Conservation (phyloP, 352 stramenopile genomes). For the Thalassiosira livingstoniorum region DNA sequence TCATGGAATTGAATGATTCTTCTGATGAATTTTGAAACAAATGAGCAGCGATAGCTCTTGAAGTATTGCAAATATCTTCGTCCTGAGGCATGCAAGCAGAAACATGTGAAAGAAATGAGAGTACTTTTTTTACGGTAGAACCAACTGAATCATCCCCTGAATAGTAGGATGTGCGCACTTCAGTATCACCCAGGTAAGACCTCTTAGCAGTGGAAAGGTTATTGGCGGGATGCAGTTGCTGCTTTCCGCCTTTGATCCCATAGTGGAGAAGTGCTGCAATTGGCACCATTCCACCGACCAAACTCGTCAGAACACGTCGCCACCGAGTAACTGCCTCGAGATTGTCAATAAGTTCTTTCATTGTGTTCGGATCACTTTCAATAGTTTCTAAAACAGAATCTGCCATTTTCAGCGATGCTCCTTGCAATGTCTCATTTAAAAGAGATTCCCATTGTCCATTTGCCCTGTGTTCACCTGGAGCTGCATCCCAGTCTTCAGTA, state of each 20-base stretch:
- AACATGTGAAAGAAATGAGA: constrained; percentile 63
- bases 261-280: constrained; percentile 72
- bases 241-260: constrained; percentile 57
- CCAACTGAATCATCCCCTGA: constrained; percentile 25
- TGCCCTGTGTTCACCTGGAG: constrained; percentile 62
- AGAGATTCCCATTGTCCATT: constrained; percentile 82
- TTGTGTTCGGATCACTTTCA: not conserved
- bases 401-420: constrained; percentile 38
- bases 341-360: constrained; percentile 10
- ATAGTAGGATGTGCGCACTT: constrained; percentile 1
- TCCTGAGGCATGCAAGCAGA: constrained; percentile 47
- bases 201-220: too few species aligned
- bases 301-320: constrained; percentile 57
- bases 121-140: constrained; percentile 29
- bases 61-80: constrained; percentile 43
- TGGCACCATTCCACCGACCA: constrained; percentile 70
- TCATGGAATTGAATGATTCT: constrained; percentile 64
- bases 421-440: constrained; percentile 63
- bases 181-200: too few species aligned
- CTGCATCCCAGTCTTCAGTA: constrained; percentile 27
- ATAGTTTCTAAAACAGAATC: not conserved
- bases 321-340: constrained; percentile 51
- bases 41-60: constrained; percentile 60
- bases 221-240: too few species aligned
- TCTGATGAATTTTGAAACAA: constrained; percentile 62